Evolutionary conservation across 768 basidiomycete genomes (phyloP), one percentile per base, ranked within the genome.

Genomic region (Boletus bicolor): DNA sequence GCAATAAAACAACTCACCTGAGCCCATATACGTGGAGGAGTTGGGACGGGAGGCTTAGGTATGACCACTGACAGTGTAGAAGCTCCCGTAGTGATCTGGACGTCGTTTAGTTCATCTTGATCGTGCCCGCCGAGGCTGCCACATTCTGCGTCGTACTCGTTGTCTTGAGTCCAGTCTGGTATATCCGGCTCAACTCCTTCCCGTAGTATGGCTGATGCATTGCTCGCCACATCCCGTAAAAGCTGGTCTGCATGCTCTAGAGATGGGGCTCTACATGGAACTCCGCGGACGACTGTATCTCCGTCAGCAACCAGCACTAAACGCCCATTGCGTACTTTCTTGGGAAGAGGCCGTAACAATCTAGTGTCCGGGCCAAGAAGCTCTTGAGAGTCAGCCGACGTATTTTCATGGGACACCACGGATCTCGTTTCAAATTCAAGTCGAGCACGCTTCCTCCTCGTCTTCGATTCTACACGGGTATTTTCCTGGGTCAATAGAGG

Each of bases 1-100:
- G 30, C 42, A 49, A 42, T 11, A 49, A 37, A 45, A 34, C 17
- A 34, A 26, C 75, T 30, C 61, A 79, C 80, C 67, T 72, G 60
- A 6, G 79, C 77, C 79, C 79, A 80, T 28, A 80, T 75, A 5
- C 58, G 73, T 3, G 79, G 80, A 21, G 26, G 10, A 44, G 42
- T 56, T 8, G 68, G 64, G 32, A 76, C 53, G 12, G 43, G 58
- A 17, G 64, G 68, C 49, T 69, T 75, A 14, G 34, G 34, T n/a
- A 10, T 46, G 14, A 41, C 21, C 5, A 21, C 48, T 6, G 42
- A 26, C 12, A 38, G 35, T 8, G 10, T 28, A n/a, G 52, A 38
- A 30, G 42, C 17, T 34, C 47, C 28, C 24, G 68, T 34, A 14
- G 54, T 46, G n/a, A 56, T 53, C 37, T 69, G 68, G 19, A 43